phyloP scores from a whole-genome alignment of 179 eudicot species.

The Dionaea muscipula region DNA sequence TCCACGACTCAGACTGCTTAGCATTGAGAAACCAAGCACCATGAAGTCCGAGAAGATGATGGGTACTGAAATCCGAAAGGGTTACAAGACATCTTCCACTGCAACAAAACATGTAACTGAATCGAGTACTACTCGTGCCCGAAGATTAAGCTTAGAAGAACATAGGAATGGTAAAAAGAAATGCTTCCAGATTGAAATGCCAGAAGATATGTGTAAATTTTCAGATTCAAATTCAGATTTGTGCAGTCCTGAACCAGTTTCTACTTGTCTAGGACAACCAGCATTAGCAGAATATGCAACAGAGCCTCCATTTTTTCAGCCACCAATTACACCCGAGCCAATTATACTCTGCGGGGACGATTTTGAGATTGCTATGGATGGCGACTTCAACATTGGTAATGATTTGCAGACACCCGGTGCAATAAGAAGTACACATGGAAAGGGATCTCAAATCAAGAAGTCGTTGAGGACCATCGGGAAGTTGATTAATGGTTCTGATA shows the following conservation, averaged over 20 bases:
- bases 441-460: slow-evolving; percentile 65
- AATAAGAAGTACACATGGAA: slow-evolving; percentile 29
- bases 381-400: slow-evolving; percentile 6
- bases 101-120: slow-evolving; percentile 2
- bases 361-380: slow-evolving; percentile 8
- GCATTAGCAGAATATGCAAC: slow-evolving; percentile 25
- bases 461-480: slow-evolving; percentile 70
- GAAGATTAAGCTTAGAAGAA: slow-evolving; percentile 58
- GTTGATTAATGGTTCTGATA: slow-evolving; percentile 67
- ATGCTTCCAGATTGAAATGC: slow-evolving; percentile 5
- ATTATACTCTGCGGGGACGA: slow-evolving; percentile 9
- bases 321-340: slow-evolving; percentile 43
- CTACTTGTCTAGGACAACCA: slow-evolving; percentile 14
- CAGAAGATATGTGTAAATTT: slow-evolving; percentile 3
- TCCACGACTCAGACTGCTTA: slow-evolving; percentile 14
- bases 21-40: slow-evolving; percentile 20
- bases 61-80: slow-evolving; percentile 17
- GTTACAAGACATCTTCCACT: slow-evolving; percentile 15
- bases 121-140: slow-evolving; percentile 22
- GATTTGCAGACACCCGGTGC: slow-evolving; percentile 28
- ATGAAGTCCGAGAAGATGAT: slow-evolving; percentile 10
- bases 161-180: slow-evolving; percentile 16
- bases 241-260: slow-evolving; percentile 11
- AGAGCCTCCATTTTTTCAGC: slow-evolving; percentile 10
- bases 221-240: slow-evolving; percentile 10